These are phyloP conservation scores for Fusarium temperatum DNA, from an alignment of 2,329 filamentous ascomycete genomes.

Conservation along the genomic window DNA sequence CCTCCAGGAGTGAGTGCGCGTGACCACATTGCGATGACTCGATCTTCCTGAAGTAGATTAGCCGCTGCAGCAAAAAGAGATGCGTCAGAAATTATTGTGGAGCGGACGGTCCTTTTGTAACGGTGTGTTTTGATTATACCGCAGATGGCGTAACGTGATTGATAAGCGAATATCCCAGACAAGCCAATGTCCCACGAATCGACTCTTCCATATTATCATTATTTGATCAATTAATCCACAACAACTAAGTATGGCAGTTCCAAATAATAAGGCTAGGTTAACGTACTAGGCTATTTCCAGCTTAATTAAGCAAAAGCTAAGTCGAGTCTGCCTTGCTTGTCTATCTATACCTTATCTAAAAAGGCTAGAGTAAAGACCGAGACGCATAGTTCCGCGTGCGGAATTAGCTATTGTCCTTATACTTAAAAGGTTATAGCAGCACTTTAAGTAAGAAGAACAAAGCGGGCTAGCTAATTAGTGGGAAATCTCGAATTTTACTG, in stretches of 20 bases:
- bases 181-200: conserved; percentile 1
- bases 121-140: conserved; percentile 6
- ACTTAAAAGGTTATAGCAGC: no score
- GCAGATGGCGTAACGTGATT: not conserved
- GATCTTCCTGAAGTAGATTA: conserved; percentile 10
- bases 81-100: conserved; percentile 8
- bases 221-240: conserved; percentile 20
- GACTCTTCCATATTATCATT: conserved; percentile 10
- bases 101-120: conserved; percentile 6
- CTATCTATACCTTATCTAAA: no score
- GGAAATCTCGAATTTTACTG: not conserved
- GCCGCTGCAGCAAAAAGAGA: conserved; percentile 7
- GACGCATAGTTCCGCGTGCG: no score
- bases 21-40: conserved; percentile 1
- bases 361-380: no score
- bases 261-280: no score
- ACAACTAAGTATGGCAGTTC: not conserved
- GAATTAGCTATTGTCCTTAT: no score
- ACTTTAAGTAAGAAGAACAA: not conserved
- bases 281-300: no score
- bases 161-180: not conserved
- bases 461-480: not conserved
- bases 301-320: no score
- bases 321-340: no score
- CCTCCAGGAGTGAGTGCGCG: not conserved